Evolutionary conservation across 2,329 filamentous ascomycete genomes (phyloP), one percentile per base, ranked within the genome.

Genomic region (Pseudocercospora pini-densiflorae): DNA sequence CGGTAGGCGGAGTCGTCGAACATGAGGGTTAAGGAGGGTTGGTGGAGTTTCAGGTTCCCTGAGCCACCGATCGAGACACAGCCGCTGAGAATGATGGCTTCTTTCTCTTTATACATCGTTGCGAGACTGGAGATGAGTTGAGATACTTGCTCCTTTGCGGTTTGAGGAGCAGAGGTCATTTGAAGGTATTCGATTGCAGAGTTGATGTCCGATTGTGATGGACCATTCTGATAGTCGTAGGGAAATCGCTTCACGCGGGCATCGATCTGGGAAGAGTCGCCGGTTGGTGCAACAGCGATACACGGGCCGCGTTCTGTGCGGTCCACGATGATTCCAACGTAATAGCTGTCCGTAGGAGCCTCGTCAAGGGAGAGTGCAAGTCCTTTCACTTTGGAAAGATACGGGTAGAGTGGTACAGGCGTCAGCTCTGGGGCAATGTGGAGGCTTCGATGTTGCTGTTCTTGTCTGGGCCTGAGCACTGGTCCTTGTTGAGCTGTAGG

Each of bases 1-100:
- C 85, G 84, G 77, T 86, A 89, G 0, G 89, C 89, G 1, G 90
- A 89, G 78, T 92, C 89, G 77, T 92, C 90, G 79, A 92, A 90
- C 66, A 86, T 86, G 72, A 91, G 86, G 57, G 83, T 81, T 0
- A 89, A 85, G 45, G 80, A 81, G 33, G 83, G 82, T 16, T 89
- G 78, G 61, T 85, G 80, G 0, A 91, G 71, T 6, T 69, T 64
- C 43, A 77, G 61, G 55, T 75, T 74, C 1, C 75, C 74, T 19
- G 82, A 80, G 14, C 70, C 67, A 47, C 70, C 68, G 12, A 85
- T 72, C 1, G 82, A 80, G 66, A 87, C 77, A 29, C 79, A 79
- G 16, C 85, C 83, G 67, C 87, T 84, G 1, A 90, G 79, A 4
- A 87, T 82, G 71, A 90, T 87, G 1, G 88, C 90, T 79, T 92